Conservation (phyloP, 345 rosid species). For the Arabidopsis suecica region DNA sequence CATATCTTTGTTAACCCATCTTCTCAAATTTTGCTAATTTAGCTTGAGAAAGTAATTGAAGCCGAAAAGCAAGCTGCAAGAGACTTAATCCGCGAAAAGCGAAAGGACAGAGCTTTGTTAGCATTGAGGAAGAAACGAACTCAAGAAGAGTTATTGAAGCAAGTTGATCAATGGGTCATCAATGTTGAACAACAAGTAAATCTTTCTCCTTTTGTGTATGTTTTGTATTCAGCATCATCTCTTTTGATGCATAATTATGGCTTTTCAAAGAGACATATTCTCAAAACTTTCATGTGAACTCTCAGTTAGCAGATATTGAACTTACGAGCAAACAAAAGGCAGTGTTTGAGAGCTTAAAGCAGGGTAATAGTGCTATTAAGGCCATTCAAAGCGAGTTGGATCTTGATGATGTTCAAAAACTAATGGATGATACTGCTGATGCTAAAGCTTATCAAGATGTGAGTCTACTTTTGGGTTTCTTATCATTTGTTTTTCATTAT, state of each 20-base stretch:
- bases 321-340: conserved; percentile 94
- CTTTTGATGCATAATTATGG: not conserved
- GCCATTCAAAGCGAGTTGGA: conserved; percentile 90
- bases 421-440: conserved; percentile 93
- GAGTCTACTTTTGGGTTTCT: conserved; percentile 41
- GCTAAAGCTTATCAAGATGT: conserved; percentile 98
- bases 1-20: not conserved
- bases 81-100: conserved; percentile 79
- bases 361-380: conserved; percentile 81
- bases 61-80: conserved; percentile 90
- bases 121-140: conserved; percentile 94
- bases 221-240: not conserved
- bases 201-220: conserved; percentile 2
- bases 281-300: conserved; percentile 28
- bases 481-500: conserved; percentile 8
- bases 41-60: conserved; percentile 86
- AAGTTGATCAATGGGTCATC: conserved; percentile 91
- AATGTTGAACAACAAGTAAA: conserved; percentile 96
- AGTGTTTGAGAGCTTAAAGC: conserved; percentile 89
- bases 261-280: not conserved
- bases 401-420: conserved; percentile 88
- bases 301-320: conserved; percentile 93
- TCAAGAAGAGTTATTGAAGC: conserved; percentile 92
- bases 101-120: conserved; percentile 86
- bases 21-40: conserved; percentile 4